A percentile compares a stretch with the other conserved stretches of the same genome.
phyloP scores from a whole-genome alignment of 2,329 filamentous ascomycete genomes.

The Trichothecium roseum region DNA sequence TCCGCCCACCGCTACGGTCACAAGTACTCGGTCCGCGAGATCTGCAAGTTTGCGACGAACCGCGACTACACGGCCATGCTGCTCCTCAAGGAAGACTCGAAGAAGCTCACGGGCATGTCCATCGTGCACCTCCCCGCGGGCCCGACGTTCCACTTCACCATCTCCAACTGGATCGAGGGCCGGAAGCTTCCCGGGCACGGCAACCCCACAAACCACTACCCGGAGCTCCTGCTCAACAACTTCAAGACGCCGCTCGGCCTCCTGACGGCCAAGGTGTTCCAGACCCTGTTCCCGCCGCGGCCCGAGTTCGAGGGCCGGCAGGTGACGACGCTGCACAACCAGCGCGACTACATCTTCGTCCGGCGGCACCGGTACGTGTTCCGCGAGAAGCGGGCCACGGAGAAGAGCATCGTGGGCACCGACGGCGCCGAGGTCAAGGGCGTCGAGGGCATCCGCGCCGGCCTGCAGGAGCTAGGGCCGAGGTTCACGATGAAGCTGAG shows the following conservation, averaged over 20 bases:
- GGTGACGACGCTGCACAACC: slow-evolving; percentile 87
- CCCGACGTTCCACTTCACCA: slow-evolving; percentile 86
- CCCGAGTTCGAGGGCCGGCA: slow-evolving; percentile 81
- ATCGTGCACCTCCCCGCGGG: slow-evolving; percentile 76
- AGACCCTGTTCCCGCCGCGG: slow-evolving; percentile 48
- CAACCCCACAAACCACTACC: slow-evolving; percentile 80
- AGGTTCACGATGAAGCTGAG: slow-evolving; percentile 69
- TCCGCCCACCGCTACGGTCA: slow-evolving; percentile 74
- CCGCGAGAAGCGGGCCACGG: slow-evolving; percentile 73
- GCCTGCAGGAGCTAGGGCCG: slow-evolving; percentile 83
- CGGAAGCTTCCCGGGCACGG: slow-evolving; percentile 81
- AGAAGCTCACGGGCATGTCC: slow-evolving; percentile 71
- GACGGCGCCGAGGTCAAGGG: slow-evolving; percentile 80
- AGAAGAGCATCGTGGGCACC: slow-evolving; percentile 73
- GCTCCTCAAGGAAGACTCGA: slow-evolving; percentile 80
- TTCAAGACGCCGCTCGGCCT: slow-evolving; percentile 90
- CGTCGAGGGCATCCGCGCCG: slow-evolving; percentile 75
- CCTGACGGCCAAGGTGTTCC: slow-evolving; percentile 75
- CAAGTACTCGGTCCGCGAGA: slow-evolving; percentile 89
- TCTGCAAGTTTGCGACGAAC: slow-evolving; percentile 73
- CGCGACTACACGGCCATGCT: slow-evolving; percentile 76
- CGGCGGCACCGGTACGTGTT: slow-evolving; percentile 87
- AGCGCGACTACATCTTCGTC: slow-evolving; percentile 93
- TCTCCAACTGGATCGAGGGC: slow-evolving; percentile 84
- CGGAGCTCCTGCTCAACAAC: slow-evolving; percentile 84